Evolutionary conservation across 257 asterid species (phyloP), one percentile per base, ranked within the genome.

Genomic region (Solanum peruvianum): DNA sequence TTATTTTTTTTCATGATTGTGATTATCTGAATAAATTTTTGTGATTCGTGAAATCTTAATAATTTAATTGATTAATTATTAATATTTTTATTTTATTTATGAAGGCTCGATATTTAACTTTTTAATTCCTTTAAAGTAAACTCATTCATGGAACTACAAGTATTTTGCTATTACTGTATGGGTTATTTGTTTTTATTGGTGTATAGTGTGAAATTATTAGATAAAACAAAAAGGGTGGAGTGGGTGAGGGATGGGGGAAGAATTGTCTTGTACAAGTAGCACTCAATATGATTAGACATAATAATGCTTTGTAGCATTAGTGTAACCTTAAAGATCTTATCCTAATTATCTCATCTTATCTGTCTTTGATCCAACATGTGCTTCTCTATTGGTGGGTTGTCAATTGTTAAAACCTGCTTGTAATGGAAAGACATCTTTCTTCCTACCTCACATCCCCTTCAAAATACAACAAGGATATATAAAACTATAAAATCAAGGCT

Each of bases 11-110:
- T 73, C 33, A 3, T 2, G 9, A 21, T 25, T 37, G 21, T 49
- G 58, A 49, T 15, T 49, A 49, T 49, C 29, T 47, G 1, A 49
- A 5, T 14, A 49, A 1, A 2, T 52, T 52, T 3, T 52, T 16
- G 18, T 16, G 4, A 0, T 52, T 52, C 0, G 0, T 16, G 0
- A 52, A 52, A 52, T 52, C 1, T 52, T 52, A 52, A 16, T 52
- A 52, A 9, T 52, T 52, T 9, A 16, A 1, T 52, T 16, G 0
- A 8, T 52, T 52, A 16, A 52, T 16, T 52, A 52, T 16, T 0
- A 6, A 3, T 6, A 16, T 52, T 16, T 52, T 52, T 0, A 52
- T 4, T 52, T 52, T 52, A 1, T 52, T 52, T 9, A 52, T 52
- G 18, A 52, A 3, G 3, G 1, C 2, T 52, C 9, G 23, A 49